These are phyloP conservation scores for Colletotrichum ledebouriae DNA, from an alignment of 2,329 filamentous ascomycete genomes.

Conservation along the genomic window DNA sequence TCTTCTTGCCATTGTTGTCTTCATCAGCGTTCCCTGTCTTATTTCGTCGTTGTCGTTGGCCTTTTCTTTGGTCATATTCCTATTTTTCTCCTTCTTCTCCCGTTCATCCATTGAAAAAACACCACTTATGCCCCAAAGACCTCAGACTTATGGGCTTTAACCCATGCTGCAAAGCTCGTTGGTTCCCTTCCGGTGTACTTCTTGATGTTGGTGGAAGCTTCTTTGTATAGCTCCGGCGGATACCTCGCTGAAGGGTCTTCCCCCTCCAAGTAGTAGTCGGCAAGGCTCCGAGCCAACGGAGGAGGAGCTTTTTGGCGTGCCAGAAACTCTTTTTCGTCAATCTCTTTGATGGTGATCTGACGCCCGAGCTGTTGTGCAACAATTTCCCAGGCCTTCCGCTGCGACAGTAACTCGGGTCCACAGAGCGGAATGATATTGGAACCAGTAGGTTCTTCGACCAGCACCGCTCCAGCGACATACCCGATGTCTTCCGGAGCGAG, in stretches of 20 bases:
- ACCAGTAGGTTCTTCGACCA: constrained; percentile 51
- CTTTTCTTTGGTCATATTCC: no score
- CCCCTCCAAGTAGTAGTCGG: neutral
- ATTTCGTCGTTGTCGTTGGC: no score
- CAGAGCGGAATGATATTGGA: constrained; percentile 52
- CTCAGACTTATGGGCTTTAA: constrained; percentile 20
- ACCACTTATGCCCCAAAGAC: neutral
- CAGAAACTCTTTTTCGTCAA: constrained; percentile 18
- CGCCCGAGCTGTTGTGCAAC: constrained; percentile 51
- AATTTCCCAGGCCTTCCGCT: constrained; percentile 47
- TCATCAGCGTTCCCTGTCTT: no score
- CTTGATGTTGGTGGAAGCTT: constrained; percentile 3
- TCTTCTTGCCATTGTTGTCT: no score
- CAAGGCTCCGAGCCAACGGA: neutral
- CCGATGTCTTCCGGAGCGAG: constrained; percentile 62
- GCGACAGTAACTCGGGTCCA: constrained; percentile 53
- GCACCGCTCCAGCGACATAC: constrained; percentile 54
- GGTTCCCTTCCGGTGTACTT: constrained; percentile 5
- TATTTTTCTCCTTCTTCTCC: no score
- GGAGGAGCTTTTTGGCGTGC: neutral
- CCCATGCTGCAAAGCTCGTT: constrained; percentile 1
- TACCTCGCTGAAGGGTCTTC: neutral
- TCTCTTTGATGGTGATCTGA: constrained; percentile 42
- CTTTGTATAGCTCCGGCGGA: neutral
- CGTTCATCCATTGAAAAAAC: no score